Conservation (phyloP, 1,284 basidiomycete genomes). For the Ceratobasidium sp. region DNA sequence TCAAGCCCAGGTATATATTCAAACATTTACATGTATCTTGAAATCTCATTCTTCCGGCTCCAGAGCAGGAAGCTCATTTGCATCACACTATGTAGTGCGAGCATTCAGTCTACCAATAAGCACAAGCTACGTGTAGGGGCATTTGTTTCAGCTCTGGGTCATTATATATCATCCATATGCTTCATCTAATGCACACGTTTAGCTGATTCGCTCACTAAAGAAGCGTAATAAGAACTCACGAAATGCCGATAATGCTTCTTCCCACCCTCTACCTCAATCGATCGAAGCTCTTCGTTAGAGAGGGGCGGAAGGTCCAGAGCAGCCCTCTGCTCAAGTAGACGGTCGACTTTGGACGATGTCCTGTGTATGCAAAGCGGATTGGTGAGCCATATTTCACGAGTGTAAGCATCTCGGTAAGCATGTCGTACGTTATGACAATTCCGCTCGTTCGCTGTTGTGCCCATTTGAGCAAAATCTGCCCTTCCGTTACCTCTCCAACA, state of each 20-base stretch:
- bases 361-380: conserved; percentile 2
- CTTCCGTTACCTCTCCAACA: conserved; percentile 62
- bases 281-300: conserved; percentile 37
- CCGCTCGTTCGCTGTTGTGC: conserved; percentile 35
- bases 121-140: background rate
- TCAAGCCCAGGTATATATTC: conserved; percentile 15
- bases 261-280: conserved; percentile 28
- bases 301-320: conserved; percentile 37
- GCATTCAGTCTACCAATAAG: background rate
- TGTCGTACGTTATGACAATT: conserved; percentile 44
- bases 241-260: conserved; percentile 42
- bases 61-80: too few species aligned
- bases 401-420: background rate
- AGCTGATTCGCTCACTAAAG: background rate
- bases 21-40: background rate
- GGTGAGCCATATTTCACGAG: background rate
- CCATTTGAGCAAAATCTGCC: conserved; percentile 74
- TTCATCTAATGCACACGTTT: conserved; percentile 42
- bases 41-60: background rate
- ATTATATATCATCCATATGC: conserved; percentile 40
- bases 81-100: background rate
- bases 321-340: conserved; percentile 39
- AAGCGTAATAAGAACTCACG: conserved; percentile 12
- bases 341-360: conserved; percentile 46
- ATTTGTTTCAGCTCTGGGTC: background rate